Evolutionary conservation across 139 green algal genomes (phyloP), one percentile per base, ranked within the genome.

Genomic region (Closterium sp.): DNA sequence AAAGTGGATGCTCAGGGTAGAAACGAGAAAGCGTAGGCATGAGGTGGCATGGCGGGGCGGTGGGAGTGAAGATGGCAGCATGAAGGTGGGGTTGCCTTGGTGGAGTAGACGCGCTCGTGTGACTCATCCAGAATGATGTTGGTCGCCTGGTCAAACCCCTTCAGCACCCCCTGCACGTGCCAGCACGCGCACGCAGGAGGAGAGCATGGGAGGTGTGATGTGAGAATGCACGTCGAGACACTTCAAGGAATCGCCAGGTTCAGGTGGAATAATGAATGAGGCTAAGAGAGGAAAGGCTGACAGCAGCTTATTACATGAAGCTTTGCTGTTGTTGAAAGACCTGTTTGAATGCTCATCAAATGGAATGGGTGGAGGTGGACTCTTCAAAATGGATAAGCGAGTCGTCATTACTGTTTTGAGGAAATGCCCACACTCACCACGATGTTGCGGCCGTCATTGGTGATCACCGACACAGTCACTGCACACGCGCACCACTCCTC

Each of bases 91-190:
- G 21, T 91, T 92, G 94, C 92, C 92, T 97, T 97, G 11, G 96
- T 96, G 31, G 95, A 97, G 93, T 97, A 99, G 4, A 99, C 97
- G 0, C 98, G 95, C 94, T 99, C 98, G 50, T 97, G 96, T 88
- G 96, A 98, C 70, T 99, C 97, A 73, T 98, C 97, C 31, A 99
- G 89, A 11, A 99, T 97, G 1, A 99, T 91, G 92, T 99, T 99
- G 73, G 95, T 99, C 7, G 95, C 94, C 91, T 99, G 98, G 89
- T 99, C 98, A 89, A 97, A 99, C 22, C 98, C 98, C 1, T 96
- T 93, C 62, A 99, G 94, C 0, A 96, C 93, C 21, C 98, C 98
- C 92, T 95, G 90, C 73, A 93, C n/a, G n/a, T n/a, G n/a, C n/a
- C n/a, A n/a, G n/a, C n/a, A n/a, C n/a, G n/a, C n/a, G 32, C 31